A percentile compares a stretch with the other conserved stretches of the same genome.
Conservation (phyloP, 371 early-diverging fungal species). For the Coemansia sp. region DNA sequence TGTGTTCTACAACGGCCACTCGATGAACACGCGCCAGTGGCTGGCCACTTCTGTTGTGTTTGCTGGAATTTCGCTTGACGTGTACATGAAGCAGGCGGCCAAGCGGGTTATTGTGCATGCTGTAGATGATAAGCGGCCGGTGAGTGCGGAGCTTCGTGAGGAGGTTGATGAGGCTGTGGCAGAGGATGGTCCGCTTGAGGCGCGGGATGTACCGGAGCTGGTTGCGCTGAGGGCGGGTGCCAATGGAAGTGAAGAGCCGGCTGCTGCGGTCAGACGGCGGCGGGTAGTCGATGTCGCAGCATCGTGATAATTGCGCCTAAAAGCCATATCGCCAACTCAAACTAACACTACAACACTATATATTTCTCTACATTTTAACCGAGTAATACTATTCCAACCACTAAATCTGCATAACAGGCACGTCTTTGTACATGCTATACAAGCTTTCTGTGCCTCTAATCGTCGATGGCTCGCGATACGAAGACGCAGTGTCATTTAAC, state of each 20-base stretch:
- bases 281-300: constrained; percentile 31
- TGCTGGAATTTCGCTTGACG: constrained; percentile 75
- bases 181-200: constrained; percentile 11
- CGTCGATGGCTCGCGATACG: not conserved
- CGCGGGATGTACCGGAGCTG: constrained; percentile 8
- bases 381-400: not conserved
- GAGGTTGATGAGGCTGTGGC: constrained; percentile 2
- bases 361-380: not conserved
- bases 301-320: not conserved
- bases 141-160: not conserved
- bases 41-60: constrained; percentile 82
- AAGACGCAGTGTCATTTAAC: not conserved
- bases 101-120: constrained; percentile 14
- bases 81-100: constrained; percentile 60
- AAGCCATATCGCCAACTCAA: no score
- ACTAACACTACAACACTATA: not conserved
- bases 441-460: not conserved
- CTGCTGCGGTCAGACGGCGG: constrained; percentile 11
- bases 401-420: not conserved
- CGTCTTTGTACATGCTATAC: not conserved
- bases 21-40: constrained; percentile 82
- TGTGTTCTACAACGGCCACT: constrained; percentile 84
- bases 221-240: constrained; percentile 13
- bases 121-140: not conserved
- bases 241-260: not conserved